Evolutionary conservation across 2,329 filamentous ascomycete species (phyloP), one percentile per base, ranked within the genome.

Genomic region (Ophiocordyceps polyrhachis-furcata): DNA sequence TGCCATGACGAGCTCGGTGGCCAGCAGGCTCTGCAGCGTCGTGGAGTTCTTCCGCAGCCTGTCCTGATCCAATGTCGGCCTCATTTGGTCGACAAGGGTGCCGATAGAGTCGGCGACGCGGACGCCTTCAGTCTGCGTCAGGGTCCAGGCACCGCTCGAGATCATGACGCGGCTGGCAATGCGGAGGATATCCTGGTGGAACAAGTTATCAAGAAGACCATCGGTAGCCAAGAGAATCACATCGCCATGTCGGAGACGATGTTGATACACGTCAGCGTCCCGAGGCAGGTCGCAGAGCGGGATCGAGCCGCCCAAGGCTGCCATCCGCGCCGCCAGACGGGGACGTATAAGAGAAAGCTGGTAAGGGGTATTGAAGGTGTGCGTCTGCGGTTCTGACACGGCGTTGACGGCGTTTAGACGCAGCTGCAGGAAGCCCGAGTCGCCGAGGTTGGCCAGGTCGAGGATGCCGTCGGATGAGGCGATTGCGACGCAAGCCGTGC

Each of bases 321-420:
- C 76, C 54, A 87, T 81, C 54, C 91, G 83, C 20, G 78, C 75
- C 46, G 86, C 73, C 63, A 94, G 80, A 53, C 74, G 76, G 4
- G 81, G 75, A 1, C 91, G 89, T 8, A 95, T 80, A 44, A 94
- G 79, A 45, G 86, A 89, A 38, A 98, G 74, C 61, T 98, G 91
- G 58, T 84, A 98, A 0, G 91, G 91, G 0, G 91, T 96, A 62
- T 98, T 98, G 72, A 98, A 98, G 40, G 81, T 87, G 61, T 98
- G 91, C 1, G 87, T 95, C 62, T 98, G 91, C 21, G 86, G 82
- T 42, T 79, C 74, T 2, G 87, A 93, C 56, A 79, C 81, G 46
- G 81, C 75, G 59, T 91, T 81, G 29, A 98, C 83, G 14, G 83
- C 85, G 52, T 89, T 93, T 23, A 85, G 74, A 14, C 87, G 79